Base-by-base conservation (phyloP, 257 asterid genomes). In the Nyctanthes arbortristis region DNA sequence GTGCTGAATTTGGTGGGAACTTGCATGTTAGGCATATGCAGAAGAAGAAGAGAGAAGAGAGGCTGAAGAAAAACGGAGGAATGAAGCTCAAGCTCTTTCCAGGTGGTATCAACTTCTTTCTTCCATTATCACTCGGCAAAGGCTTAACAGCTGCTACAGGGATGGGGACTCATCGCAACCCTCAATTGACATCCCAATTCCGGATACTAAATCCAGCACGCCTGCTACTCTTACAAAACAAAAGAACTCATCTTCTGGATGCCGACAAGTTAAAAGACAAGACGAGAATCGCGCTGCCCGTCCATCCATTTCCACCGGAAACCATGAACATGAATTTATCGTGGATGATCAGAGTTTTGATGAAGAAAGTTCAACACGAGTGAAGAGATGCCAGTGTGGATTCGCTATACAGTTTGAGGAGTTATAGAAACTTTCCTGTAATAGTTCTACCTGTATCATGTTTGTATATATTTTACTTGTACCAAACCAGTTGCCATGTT, bases 41-140 rank as follows among this genome's bases (percentile, higher is more conserved):
- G 99, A 93, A 81, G 99, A 93, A 75, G 91, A 86, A 79, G 91
- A 73, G 62, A 91, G 88, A 79, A 86, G 96, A 82, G 83, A 82
- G 45, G 89, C 89, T 0, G 89, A 79, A 63, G 96, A 91, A 88
- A 87, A 72, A 61, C 79, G 67, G 65, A 86, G 67, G 78, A 72
- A 75, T 1, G 97, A 89, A 76, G 83, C 73, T 9, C 88, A 81
- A 74, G 97, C 99, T 40, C 88, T 89, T 58, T 83, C 90, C 25
- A 87, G 91, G 85, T 93, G 99, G 99, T 91, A 91, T 82, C 99
- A 93, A 78, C 97, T 93, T 71, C 96, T 93, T 67, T 88, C 95
- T 14, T 93, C 99, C 67, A 79, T 93, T 33, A 68, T 87, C 52
- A 93, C 95, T 16, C 84, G 96, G 25, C 97, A 87, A 77, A 82